These are phyloP conservation scores for Schrenkiella parvula DNA, from an alignment of 345 rosid genomes.

Conservation along the genomic window DNA sequence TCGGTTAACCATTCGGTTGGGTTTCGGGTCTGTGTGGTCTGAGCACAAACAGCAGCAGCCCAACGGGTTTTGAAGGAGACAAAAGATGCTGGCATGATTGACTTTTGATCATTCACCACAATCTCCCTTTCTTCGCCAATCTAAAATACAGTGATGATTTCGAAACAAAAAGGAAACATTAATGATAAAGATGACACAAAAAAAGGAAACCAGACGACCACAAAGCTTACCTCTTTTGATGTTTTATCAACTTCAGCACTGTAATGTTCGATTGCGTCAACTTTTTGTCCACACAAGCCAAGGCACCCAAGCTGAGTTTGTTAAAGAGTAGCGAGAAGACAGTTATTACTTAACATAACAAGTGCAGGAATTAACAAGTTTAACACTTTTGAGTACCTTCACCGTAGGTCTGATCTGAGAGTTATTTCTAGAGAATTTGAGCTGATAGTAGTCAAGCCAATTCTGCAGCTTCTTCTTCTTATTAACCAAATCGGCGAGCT, in stretches of 20 bases:
- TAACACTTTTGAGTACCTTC: conserved; percentile 47
- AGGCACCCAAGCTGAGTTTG: conserved; percentile 79
- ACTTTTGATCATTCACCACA: conserved; percentile 63
- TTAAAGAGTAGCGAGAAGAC: conserved; percentile 1
- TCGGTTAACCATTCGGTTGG: conserved; percentile 92
- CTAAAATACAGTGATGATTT: conserved; percentile 41
- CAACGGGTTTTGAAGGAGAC: conserved; percentile 93
- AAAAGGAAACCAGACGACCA: neutral
- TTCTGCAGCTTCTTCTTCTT: conserved; percentile 66
- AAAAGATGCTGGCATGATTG: conserved; percentile 89
- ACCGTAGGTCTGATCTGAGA: conserved; percentile 41
- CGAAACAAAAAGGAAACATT: neutral
- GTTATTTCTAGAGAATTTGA: conserved; percentile 52
- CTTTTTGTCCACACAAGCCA: conserved; percentile 70
- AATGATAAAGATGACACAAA: neutral
- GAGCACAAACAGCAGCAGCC: conserved; percentile 98
- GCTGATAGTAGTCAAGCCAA: conserved; percentile 81
- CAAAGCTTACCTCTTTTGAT: conserved; percentile 61
- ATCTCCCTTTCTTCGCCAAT: conserved; percentile 57
- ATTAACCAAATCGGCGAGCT: conserved; percentile 67
- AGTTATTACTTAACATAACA: conserved; percentile 1
- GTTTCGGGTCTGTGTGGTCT: conserved; percentile 81
- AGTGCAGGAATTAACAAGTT: neutral
- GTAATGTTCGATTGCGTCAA: conserved; percentile 71
- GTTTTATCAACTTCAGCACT: conserved; percentile 61